Evolutionary conservation across 176 grass and related monocot genomes (phyloP), one percentile per base, ranked within the genome.

Genomic region (Bothriochloa decipiens): DNA sequence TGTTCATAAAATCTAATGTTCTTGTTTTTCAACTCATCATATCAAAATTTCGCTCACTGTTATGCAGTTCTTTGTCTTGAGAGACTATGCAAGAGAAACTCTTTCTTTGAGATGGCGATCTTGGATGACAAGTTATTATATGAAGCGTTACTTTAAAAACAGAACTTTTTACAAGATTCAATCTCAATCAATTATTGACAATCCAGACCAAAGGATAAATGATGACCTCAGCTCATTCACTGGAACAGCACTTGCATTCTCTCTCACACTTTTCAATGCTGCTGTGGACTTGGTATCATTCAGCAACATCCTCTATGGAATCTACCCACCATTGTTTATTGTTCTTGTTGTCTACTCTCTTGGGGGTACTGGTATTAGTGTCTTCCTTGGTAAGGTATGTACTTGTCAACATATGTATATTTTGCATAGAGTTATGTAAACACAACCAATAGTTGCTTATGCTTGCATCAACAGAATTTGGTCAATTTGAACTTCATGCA

Each of bases 401-500:
- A 53, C 75, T 84, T 82, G n/a, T 37, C 35, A 58, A 58, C 57
- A n/a, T 66, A 65, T 86, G 68, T 68, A 27, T 61, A 79, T 41
- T 11, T 81, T 70, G 9, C 46, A 75, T 70, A 3, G 1, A 61
- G 27, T 11, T 45, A 58, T 40, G 58, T 58, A 37, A 41, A 42
- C 32, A 50, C 55, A 45, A 80, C 11, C 62, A 87, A 85, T 79
- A 74, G 25, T 70, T 83, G 3, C 47, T 74, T 42, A 50, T 85
- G 14, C 42, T 82, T 68, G 14, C 41, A 60, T 65, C 75, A 82
- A 74, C 84, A 98, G 96, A 92, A 85, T 85, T 93, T 98, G 81
- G 96, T 98, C 55, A 95, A 82, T 82, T 83, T 98, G 86, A 98
- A 95, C 84, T 98, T 98, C 89, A 92, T 98, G 96, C 93, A 98